Base-by-base conservation (phyloP, 495 filamentous ascomycete species). In the Daldinia vernicosa region DNA sequence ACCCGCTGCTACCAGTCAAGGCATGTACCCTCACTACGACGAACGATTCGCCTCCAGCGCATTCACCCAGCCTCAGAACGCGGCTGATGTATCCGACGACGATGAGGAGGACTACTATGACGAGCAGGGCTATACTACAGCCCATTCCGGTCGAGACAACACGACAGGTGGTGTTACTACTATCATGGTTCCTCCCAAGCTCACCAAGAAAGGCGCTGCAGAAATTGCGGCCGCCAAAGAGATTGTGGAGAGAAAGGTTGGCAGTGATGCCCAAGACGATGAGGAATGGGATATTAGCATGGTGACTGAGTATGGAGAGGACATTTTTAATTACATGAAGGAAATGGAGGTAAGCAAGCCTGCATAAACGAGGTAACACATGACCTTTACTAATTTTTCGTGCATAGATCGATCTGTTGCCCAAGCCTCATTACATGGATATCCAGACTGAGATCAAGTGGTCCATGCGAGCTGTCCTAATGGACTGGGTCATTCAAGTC, bases 401-500 rank as follows among this genome's bases (percentile, higher is more conserved):
- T 45, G 17, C 26, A 11, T 72, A 97, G 93, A 87, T 87, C 66
- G 86, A 86, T 45, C 90, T 98, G 87, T 80, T 93, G 45, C 95
- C 95, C 0, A 92, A 94, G 75, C 84, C 92, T 2, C 88, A 94
- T 74, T 99, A 99, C 83, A 98, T 99, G 96, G 93, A 97, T 55
- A 89, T 91, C 58, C 95, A 99, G 77, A 88, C 90, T n/a, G 94
- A 98, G 79, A 95, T 99, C 61, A 93, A 97, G 78, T 98, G 96
- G 96, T 97, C 95, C 0, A 98, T 98, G 95, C 93, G 95, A 51
- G 89, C 95, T 9, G 93, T 98, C 50, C 88, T 99, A 59, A 97
- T 98, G 90, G 96, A 98, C 78, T 99, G 95, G 95, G 85, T 99
- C 9, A 90, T 98, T 45, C 95, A 98, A 77, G 95, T 99, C 22